Base-by-base conservation (phyloP, 176 grass and related monocot genomes). In the Eragrostis nindensis region DNA sequence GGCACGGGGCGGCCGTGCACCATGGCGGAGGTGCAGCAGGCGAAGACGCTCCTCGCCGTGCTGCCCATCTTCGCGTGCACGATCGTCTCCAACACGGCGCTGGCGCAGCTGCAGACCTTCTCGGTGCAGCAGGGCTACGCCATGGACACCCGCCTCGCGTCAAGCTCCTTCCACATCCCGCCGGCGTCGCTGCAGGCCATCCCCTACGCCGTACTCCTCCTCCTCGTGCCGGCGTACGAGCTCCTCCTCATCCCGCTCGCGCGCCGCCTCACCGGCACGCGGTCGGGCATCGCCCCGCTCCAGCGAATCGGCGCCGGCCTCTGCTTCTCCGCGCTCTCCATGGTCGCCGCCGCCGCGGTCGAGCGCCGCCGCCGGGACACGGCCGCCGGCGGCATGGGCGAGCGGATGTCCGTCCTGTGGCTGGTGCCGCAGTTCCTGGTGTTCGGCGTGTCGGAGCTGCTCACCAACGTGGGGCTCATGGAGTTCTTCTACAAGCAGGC, bases 11-110 rank as follows among this genome's bases (percentile, higher is more conserved):
- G 80, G 47, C 90, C 90, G 18, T 95, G 95, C 86, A 95, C 92
- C 55, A 74, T 62, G 42, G 60, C 81, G 0, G 73, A 98, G 87
- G 92, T 98, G 18, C 90, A 82, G 82, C 88, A 94, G 74, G 87
- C 88, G 26, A 98, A 98, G 77, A 94, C 81, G 22, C 86, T 98
- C 25, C 90, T 98, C 9, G 91, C 90, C 68, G 87, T 98, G 81
- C 89, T 90, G 6, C 95, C 95, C n/a, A 95, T 98, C 52, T 95
- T 95, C 77, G 92, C 92, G n/a, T 98, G 95, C 86, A 98, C 95
- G 62, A 95, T 98, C 77, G 81, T 98, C 60, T 95, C 94, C 84
- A 98, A 98, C 92, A 98, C 95, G 18, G 91, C 91, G 82, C 80
- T 95, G 4, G 95, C 95, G 43, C 95, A 98, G 86, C 92, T 98